These are phyloP conservation scores for Aspergillus hancockii DNA, from an alignment of 495 filamentous ascomycete genomes.

Conservation along the genomic window DNA sequence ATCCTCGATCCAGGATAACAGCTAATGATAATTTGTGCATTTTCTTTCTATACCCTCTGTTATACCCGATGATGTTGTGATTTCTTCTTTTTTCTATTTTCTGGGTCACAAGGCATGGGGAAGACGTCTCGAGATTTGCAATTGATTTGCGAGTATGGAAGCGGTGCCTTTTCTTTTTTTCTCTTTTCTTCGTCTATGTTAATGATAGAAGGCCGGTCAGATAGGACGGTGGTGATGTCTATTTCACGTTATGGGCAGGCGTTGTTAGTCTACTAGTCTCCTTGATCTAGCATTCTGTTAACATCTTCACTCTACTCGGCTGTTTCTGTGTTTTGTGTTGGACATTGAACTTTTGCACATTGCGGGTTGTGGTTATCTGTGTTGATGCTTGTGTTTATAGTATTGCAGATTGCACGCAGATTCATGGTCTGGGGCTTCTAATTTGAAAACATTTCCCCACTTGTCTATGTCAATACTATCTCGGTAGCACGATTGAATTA, in stretches of 20 bases:
- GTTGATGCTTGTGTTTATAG: slow-evolving; percentile 15
- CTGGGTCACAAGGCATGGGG: slow-evolving; percentile 1
- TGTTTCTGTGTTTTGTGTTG: neutral
- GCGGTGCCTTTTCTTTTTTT: slow-evolving; percentile 10
- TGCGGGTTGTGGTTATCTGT: neutral
- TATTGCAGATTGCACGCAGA: slow-evolving; percentile 16
- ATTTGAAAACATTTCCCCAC: slow-evolving; percentile 11
- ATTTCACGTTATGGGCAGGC: slow-evolving; percentile 6
- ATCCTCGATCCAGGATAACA: slow-evolving; percentile 27
- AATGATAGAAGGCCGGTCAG: slow-evolving; percentile 25
- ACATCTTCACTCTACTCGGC: neutral
- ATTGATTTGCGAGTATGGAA: slow-evolving; percentile 16
- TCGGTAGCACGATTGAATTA: neutral
- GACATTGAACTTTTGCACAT: neutral
- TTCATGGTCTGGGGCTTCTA: slow-evolving; percentile 11
- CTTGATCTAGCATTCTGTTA: slow-evolving; percentile 1
- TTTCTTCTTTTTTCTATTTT: slow-evolving; percentile 21
- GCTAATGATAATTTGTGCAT: slow-evolving; percentile 42
- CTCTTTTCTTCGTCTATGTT: slow-evolving; percentile 11
- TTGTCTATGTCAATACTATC: neutral
- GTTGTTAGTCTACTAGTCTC: slow-evolving; percentile 1
- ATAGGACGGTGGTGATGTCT: slow-evolving; percentile 14
- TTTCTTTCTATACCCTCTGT: slow-evolving; percentile 49
- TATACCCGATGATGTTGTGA: slow-evolving; percentile 38
- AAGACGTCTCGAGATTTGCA: neutral